Evolutionary conservation across 371 early-diverging fungal genomes (phyloP).

Genomic region (Mortierella sp.): DNA sequence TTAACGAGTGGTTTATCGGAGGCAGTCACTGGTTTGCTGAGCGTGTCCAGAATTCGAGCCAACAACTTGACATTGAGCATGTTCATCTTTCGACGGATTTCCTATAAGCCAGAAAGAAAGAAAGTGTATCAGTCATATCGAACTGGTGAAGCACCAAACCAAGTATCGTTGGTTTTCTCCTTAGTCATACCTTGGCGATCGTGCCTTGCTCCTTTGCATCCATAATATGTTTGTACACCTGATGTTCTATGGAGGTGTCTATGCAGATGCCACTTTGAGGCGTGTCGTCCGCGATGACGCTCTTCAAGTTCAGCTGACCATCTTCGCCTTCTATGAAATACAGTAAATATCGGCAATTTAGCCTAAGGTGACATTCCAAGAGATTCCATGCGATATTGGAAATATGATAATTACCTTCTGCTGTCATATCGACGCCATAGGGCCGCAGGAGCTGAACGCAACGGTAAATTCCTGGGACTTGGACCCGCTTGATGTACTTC

Average conservation of each 20-base stretch:
- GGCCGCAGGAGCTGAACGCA: conserved; percentile 38
- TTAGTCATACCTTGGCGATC: conserved; percentile 31
- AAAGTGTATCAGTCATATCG: background rate
- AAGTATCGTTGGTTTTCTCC: background rate
- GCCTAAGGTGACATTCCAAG: background rate
- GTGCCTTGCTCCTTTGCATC: conserved; percentile 27
- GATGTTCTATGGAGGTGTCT: conserved; percentile 44
- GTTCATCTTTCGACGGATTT: conserved; percentile 36
- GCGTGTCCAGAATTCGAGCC: conserved; percentile 32
- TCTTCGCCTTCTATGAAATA: background rate
- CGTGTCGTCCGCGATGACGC: conserved; percentile 41
- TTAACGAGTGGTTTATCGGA: conserved; percentile 16
- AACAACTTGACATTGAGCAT: conserved; percentile 35
- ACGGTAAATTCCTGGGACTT: conserved; percentile 21
- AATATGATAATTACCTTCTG: conserved; percentile 15
- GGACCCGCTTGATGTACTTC: conserved; percentile 51
- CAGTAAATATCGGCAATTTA: background rate
- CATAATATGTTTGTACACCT: conserved; percentile 35
- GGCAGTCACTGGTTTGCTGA: conserved; percentile 25
- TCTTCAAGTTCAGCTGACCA: conserved; percentile 20
- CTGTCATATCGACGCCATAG: conserved; percentile 13
- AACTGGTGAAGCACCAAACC: background rate
- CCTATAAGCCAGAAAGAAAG: conserved; percentile 13
- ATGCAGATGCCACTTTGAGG: conserved; percentile 45
- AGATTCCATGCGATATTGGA: background rate